A percentile compares a stretch with the other conserved stretches of the same genome.
These are phyloP conservation scores for Irpex sp. DNA, from an alignment of 1,284 basidiomycete genomes.

Conservation along the genomic window DNA sequence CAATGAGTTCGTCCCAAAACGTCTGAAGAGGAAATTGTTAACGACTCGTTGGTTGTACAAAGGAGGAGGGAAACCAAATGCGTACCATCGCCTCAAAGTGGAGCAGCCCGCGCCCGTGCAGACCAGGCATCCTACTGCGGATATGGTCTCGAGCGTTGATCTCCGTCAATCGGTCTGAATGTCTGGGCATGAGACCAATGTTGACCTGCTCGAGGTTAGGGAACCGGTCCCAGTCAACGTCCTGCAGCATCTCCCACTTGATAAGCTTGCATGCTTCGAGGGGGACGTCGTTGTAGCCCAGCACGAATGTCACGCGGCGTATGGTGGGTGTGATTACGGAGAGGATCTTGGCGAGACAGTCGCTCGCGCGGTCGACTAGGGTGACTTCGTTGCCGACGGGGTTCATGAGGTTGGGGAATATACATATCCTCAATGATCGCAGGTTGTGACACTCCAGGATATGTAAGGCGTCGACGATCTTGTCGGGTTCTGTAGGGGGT, in stretches of 20 bases:
- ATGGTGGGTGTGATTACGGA: constrained; percentile 2
- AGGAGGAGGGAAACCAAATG: not conserved
- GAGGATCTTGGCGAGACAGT: constrained; percentile 5
- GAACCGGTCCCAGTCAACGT: constrained; percentile 3
- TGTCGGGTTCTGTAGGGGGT: constrained; percentile 2
- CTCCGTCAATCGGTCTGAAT: constrained; percentile 3
- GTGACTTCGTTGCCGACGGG: constrained; percentile 3
- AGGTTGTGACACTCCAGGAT: constrained; percentile 3
- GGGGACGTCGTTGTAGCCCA: constrained; percentile 6
- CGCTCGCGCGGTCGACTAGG: constrained; percentile 1
- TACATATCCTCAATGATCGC: not conserved
- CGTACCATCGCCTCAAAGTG: constrained; percentile 2
- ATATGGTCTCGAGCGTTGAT: constrained; percentile 3
- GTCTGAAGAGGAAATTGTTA: not conserved
- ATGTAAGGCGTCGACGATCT: constrained; percentile 7
- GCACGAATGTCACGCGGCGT: constrained; percentile 1
- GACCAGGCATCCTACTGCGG: not conserved
- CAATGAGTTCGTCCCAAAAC: not conserved
- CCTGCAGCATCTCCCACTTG: constrained; percentile 7
- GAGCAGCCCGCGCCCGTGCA: not conserved
- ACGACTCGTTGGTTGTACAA: not conserved
- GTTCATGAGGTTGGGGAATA: constrained; percentile 6
- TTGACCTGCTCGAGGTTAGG: constrained; percentile 1
- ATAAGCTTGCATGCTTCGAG: not conserved
- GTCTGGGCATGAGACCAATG: constrained; percentile 6